These are phyloP conservation scores for Komagataella kurtzmanii DNA, from an alignment of 805 yeast genomes.

Conservation along the genomic window DNA sequence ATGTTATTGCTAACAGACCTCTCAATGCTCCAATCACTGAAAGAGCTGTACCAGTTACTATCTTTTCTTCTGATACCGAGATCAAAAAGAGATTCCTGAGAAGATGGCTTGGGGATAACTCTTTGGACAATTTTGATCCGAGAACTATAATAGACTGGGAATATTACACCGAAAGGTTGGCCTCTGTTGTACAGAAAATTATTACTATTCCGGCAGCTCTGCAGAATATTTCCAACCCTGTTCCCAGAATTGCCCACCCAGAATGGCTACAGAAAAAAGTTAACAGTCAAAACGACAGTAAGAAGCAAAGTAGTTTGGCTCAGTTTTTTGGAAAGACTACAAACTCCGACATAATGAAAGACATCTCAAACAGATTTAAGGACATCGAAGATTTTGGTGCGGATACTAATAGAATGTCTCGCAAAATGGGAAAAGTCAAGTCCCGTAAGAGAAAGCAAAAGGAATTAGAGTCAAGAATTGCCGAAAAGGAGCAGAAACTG, in stretches of 20 bases:
- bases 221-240: slow-evolving; percentile 81
- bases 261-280: slow-evolving; percentile 75
- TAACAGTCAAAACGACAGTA: slow-evolving; percentile 43
- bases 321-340: slow-evolving; percentile 38
- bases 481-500: slow-evolving; percentile 31
- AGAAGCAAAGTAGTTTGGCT: slow-evolving; percentile 56
- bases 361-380: slow-evolving; percentile 24
- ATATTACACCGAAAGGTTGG: slow-evolving; percentile 81
- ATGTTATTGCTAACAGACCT: slow-evolving; percentile 79
- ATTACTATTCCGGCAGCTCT: slow-evolving; percentile 96
- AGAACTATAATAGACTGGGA: slow-evolving; percentile 86
- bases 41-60: slow-evolving; percentile 92
- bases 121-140: slow-evolving; percentile 73
- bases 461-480: slow-evolving; percentile 13
- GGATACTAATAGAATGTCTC: slow-evolving; percentile 13
- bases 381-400: slow-evolving; percentile 70
- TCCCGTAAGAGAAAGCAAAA: slow-evolving; percentile 27
- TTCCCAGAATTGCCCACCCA: slow-evolving; percentile 89
- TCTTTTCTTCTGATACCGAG: slow-evolving; percentile 69
- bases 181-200: slow-evolving; percentile 87
- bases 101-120: slow-evolving; percentile 77
- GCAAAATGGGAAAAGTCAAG: slow-evolving; percentile 31
- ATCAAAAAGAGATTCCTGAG: slow-evolving; percentile 65
- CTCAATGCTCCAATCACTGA: slow-evolving; percentile 84
- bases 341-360: slow-evolving; percentile 22